Percentiles rank a stretch among this genome's conserved stretches.
These are phyloP conservation scores for Diplodia sapinea DNA, from an alignment of 2,329 filamentous ascomycete genomes.

Conservation along the genomic window DNA sequence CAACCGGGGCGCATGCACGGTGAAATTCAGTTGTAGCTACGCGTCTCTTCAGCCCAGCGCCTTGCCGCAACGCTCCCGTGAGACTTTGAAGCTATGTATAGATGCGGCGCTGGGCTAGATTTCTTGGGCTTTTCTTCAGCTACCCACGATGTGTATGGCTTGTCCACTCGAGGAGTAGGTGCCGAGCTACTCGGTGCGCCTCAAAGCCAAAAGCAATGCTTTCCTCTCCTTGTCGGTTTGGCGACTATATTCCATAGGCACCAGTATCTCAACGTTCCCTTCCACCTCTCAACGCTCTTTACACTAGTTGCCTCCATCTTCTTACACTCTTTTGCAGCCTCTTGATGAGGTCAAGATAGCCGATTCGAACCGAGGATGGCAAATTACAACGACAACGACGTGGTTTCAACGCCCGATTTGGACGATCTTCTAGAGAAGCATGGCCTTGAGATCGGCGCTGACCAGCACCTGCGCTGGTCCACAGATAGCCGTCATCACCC, in stretches of 20 bases:
- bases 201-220: background rate
- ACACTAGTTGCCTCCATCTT: background rate
- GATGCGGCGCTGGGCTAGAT: background rate
- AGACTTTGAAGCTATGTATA: background rate
- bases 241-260: background rate
- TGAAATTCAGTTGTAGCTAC: background rate
- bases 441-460: slow-evolving; percentile 11
- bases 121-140: background rate
- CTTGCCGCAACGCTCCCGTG: background rate
- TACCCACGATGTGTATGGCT: background rate
- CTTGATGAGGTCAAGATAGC: background rate
- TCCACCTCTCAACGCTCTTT: background rate
- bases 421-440: slow-evolving; percentile 9
- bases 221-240: background rate
- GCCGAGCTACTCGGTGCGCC: background rate
- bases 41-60: background rate
- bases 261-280: background rate
- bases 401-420: background rate
- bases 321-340: background rate
- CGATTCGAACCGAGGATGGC: background rate
- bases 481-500: slow-evolving; percentile 18
- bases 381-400: background rate
- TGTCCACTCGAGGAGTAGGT: background rate
- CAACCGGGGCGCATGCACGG: background rate
- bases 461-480: slow-evolving; percentile 16